Evolutionary conservation across 208 protist species (phyloP), one percentile per base, ranked within the genome.

Genomic region (Acanthamoeba healyi): DNA sequence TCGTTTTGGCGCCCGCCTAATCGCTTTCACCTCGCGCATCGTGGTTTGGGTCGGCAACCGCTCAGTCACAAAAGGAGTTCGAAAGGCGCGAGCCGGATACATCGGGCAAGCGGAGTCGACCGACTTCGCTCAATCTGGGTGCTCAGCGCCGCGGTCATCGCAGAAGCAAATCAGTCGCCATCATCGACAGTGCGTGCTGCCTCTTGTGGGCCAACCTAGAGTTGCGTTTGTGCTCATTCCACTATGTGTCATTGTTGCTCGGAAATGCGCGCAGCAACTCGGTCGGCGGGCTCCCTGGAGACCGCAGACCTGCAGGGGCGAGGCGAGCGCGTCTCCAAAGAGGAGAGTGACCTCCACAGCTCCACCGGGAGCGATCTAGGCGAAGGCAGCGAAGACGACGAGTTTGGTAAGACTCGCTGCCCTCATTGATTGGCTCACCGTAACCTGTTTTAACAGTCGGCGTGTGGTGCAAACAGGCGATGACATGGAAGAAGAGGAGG

Each of bases 161-260:
- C 19, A 38, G 67, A 17, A 77, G 67, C 67, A 77, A 77, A 22
- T 77, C 67, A 7, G 67, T 77, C 19, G 67, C 67, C 38, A 77
- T 77, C 67, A 26, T 72, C 26, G 17, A 72, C 63, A 40, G 63
- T 72, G 17, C 63, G 63, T 36, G 34, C 7, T 38, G 2, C 63
- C 15, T 72, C 7, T n/a, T 72, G 12, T 72, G 54, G 22, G 12
- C 15, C 22, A 26, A 22, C 54, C 54, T 12, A 61, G 15, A 61
- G 54, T 22, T 61, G 54, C 54, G 22, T 26, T 22, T 12, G 12
- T 61, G 54, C 54, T 61, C 54, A 61, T 22, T 61, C 22, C 22
- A 61, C 54, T n/a, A n/a, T n/a, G n/a, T n/a, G n/a, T n/a, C n/a
- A n/a, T n/a, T n/a, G n/a, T n/a, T n/a, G n/a, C n/a, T n/a, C n/a